Conservation (phyloP, 176 grass and related monocot species). For the Metroxylon sagu region DNA sequence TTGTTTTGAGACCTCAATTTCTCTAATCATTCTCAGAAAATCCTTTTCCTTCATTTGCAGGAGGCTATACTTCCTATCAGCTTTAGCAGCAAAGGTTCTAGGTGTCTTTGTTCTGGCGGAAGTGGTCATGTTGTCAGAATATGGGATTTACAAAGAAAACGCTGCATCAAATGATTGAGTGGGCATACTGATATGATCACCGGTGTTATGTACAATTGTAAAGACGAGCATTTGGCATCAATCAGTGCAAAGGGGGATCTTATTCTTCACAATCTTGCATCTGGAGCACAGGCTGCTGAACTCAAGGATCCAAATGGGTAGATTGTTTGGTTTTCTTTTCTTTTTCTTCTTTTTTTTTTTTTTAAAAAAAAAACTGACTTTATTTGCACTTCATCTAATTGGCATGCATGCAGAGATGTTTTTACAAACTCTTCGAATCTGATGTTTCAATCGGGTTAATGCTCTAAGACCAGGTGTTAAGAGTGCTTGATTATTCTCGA, state of each 20-base stretch:
- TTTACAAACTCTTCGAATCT: neutral
- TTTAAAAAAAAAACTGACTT: no score
- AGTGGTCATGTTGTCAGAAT: conserved; percentile 64
- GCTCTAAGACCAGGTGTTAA: conserved; percentile 70
- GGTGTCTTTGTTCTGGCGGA: conserved; percentile 92
- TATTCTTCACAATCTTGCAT: conserved; percentile 98
- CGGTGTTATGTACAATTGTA: conserved; percentile 92
- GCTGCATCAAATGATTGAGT: no score
- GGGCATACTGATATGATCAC: conserved; percentile 72
- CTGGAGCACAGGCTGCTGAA: conserved; percentile 82
- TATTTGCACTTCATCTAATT: conserved; percentile 3
- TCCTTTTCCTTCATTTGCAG: conserved; percentile 36
- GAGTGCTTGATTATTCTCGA: conserved; percentile 91
- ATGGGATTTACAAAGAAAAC: no score
- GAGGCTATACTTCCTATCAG: conserved; percentile 86
- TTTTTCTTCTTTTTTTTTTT: no score
- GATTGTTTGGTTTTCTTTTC: conserved; percentile 30
- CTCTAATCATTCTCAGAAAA: no score
- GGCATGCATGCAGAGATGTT: neutral
- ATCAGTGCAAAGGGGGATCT: conserved; percentile 89
- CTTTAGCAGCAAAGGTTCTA: conserved; percentile 96
- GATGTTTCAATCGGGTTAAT: conserved; percentile 20
- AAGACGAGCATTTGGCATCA: conserved; percentile 95
- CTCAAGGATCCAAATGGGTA: conserved; percentile 96
- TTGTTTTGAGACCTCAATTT: no score